Conservation (phyloP, 1,284 basidiomycete genomes). For the Rhodotorula glutinis region DNA sequence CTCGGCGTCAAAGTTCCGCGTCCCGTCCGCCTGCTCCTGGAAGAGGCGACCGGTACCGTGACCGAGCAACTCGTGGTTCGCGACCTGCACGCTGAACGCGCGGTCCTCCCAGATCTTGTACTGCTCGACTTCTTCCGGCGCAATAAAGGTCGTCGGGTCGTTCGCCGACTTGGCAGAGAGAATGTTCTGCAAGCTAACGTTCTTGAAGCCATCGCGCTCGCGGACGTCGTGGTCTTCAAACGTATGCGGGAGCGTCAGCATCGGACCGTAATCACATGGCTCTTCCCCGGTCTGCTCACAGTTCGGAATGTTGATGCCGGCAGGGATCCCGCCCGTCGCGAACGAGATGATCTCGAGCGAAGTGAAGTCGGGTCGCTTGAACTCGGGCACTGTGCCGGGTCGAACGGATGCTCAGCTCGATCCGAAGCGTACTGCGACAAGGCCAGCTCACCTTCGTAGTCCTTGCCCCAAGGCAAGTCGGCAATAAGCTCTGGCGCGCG, state of each 20-base stretch:
- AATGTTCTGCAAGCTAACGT: conserved; percentile 60
- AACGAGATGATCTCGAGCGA: conserved; percentile 52
- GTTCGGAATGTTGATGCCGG: conserved; percentile 57
- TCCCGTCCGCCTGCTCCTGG: conserved; percentile 68
- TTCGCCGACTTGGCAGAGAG: conserved; percentile 77
- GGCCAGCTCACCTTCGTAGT: conserved; percentile 67
- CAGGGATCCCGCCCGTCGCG: conserved; percentile 77
- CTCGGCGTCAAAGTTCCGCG: conserved; percentile 70
- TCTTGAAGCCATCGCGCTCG: conserved; percentile 72
- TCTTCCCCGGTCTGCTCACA: conserved; percentile 49
- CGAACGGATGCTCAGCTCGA: not conserved
- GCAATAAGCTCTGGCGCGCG: conserved; percentile 72
- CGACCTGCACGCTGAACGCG: conserved; percentile 68
- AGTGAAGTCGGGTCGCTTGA: conserved; percentile 81
- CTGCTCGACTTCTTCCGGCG: conserved; percentile 64
- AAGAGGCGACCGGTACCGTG: conserved; percentile 67
- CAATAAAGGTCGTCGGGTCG: conserved; percentile 67
- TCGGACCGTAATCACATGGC: too few species aligned
- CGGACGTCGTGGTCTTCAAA: conserved; percentile 62
- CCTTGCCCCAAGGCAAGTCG: conserved; percentile 72
- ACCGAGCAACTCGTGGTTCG: conserved; percentile 21
- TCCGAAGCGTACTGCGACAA: too few species aligned
- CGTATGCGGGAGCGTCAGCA: conserved; percentile 49
- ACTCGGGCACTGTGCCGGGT: conserved; percentile 46
- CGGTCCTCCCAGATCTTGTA: conserved; percentile 72